Conservation (phyloP, 257 asterid genomes). For the Buddleja alternifolia region DNA sequence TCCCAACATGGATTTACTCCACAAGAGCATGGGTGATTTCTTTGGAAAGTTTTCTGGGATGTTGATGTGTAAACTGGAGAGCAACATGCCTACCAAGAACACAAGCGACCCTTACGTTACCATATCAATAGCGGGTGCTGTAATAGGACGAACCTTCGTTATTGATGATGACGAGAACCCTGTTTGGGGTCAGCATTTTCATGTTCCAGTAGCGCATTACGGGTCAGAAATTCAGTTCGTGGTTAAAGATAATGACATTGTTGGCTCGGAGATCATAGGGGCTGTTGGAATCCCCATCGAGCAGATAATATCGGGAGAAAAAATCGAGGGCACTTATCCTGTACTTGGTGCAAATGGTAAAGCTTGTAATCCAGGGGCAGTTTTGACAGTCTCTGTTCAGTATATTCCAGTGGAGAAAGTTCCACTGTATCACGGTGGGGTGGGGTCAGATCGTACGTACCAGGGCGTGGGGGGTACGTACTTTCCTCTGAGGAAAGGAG, state of each 20-base stretch:
- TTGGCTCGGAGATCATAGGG: constrained; percentile 87
- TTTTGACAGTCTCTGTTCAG: constrained; percentile 66
- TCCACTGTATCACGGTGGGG: constrained; percentile 70
- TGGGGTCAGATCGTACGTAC: constrained; percentile 54
- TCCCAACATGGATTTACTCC: constrained; percentile 81
- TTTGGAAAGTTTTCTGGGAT: constrained; percentile 50
- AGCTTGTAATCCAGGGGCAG: constrained; percentile 65
- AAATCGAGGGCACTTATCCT: constrained; percentile 63
- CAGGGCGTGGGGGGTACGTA: constrained; percentile 84
- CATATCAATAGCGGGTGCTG: constrained; percentile 65
- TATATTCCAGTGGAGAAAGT: constrained; percentile 61
- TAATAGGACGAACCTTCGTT: constrained; percentile 77
- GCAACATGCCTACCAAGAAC: constrained; percentile 15
- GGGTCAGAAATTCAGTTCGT: constrained; percentile 83
- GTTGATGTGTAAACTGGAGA: constrained; percentile 38
- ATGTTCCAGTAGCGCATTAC: constrained; percentile 83
- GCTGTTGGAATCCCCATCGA: constrained; percentile 81
- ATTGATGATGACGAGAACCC: constrained; percentile 74
- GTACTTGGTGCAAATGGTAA: constrained; percentile 64
- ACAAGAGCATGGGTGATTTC: constrained; percentile 56
- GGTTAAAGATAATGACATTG: constrained; percentile 83
- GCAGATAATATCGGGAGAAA: constrained; percentile 49
- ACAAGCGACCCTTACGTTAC: constrained; percentile 96
- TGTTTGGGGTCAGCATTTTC: constrained; percentile 84
- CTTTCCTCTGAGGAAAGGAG: constrained; percentile 78